Percentiles rank a stretch among this genome's conserved stretches.
Evolutionary conservation across 2,329 filamentous ascomycete genomes (phyloP).

Genomic region (Daldinia sp.): DNA sequence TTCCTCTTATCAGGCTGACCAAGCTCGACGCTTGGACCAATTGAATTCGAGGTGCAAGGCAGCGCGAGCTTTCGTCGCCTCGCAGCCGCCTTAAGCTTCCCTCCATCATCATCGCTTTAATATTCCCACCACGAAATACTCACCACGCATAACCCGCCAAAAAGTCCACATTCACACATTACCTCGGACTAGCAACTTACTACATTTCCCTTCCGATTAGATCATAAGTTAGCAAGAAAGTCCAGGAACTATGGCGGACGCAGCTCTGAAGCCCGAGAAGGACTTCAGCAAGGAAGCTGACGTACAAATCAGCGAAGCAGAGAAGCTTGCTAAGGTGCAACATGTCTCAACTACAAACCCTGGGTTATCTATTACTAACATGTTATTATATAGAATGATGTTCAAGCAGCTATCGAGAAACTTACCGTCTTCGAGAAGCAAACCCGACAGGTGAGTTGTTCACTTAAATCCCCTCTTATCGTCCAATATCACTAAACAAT

Average conservation of each 20-base stretch:
- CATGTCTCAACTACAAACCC: not conserved
- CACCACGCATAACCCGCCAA: constrained; percentile 6
- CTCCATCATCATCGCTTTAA: constrained; percentile 15
- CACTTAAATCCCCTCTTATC: constrained; percentile 27
- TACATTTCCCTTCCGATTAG: not conserved
- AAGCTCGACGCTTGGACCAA: constrained; percentile 40
- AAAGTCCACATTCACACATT: not conserved
- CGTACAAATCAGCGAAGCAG: constrained; percentile 88
- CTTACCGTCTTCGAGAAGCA: constrained; percentile 93
- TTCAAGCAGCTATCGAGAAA: constrained; percentile 92
- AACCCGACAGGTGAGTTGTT: constrained; percentile 81
- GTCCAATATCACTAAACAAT: constrained; percentile 22
- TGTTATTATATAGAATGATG: constrained; percentile 70
- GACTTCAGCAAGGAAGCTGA: constrained; percentile 98
- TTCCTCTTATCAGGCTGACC: constrained; percentile 35
- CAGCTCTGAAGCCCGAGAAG: constrained; percentile 92
- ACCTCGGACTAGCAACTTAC: not conserved
- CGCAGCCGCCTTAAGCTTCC: constrained; percentile 35
- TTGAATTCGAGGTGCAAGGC: constrained; percentile 40
- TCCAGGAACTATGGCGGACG: constrained; percentile 79
- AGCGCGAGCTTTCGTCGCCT: constrained; percentile 48
- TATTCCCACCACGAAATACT: constrained; percentile 17
- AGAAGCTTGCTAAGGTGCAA: constrained; percentile 85
- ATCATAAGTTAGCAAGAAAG: constrained; percentile 10
- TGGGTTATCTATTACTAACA: constrained; percentile 14